These are phyloP conservation scores for Solanum raphanifolium DNA, from an alignment of 257 asterid genomes.

Conservation along the genomic window DNA sequence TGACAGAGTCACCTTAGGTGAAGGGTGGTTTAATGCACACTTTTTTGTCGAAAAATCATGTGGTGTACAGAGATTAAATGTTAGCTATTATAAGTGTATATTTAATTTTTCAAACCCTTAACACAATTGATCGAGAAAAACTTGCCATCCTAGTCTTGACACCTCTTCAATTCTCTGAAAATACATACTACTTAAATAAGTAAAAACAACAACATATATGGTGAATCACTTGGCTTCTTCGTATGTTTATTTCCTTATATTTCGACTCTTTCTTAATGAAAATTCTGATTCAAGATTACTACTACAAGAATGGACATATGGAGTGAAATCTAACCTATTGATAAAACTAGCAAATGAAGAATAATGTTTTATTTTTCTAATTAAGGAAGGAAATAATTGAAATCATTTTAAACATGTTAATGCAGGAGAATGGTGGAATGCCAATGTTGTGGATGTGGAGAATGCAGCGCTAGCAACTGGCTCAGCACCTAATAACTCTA, in stretches of 20 bases:
- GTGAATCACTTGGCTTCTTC: background rate
- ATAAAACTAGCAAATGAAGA: background rate
- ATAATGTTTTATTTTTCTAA: background rate
- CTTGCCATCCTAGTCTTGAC: background rate
- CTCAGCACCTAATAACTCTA: background rate
- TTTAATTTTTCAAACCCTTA: background rate
- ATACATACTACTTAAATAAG: too few relatives aligned
- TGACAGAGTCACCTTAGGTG: background rate
- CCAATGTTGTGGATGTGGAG: conserved; percentile 6
- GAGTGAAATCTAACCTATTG: background rate
- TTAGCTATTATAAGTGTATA: background rate
- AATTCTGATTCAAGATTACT: background rate
- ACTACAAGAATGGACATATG: background rate
- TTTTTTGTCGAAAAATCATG: background rate
- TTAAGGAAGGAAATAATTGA: background rate
- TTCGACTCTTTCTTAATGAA: background rate
- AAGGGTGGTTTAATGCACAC: background rate
- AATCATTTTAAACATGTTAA: background rate
- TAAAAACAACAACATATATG: background rate
- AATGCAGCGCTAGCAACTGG: background rate
- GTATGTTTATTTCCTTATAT: background rate
- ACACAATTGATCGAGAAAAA: background rate
- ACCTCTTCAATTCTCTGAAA: background rate
- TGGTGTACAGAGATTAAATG: background rate
- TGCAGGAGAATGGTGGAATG: conserved; percentile 12